phyloP scores from a whole-genome alignment of 805 yeast genomes.

The Candida oleophila region DNA sequence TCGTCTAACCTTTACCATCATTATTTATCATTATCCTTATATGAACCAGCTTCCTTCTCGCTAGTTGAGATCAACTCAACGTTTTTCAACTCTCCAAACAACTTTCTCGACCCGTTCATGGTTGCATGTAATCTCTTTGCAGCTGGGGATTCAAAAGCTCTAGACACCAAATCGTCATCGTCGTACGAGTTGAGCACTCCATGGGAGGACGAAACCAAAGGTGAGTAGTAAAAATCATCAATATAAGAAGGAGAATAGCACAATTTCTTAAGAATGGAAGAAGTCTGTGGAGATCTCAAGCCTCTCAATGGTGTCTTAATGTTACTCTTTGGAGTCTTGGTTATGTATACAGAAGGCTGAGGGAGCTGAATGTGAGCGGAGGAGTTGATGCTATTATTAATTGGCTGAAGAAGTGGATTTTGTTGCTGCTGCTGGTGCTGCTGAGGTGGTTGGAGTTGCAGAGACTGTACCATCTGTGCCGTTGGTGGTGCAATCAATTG shows the following conservation, averaged over 20 bases:
- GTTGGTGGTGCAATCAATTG: constrained; percentile 4
- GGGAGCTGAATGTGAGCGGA: constrained; percentile 7
- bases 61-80: constrained; percentile 8
- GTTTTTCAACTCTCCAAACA: constrained; percentile 19
- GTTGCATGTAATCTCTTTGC: constrained; percentile 8
- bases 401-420: too few relatives aligned
- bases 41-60: not conserved
- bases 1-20: not conserved
- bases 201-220: constrained; percentile 20
- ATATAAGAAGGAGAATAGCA: constrained; percentile 68
- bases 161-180: constrained; percentile 45
- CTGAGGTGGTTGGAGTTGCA: constrained; percentile 6
- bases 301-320: constrained; percentile 35
- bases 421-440: constrained; percentile 3
- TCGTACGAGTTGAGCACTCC: constrained; percentile 36
- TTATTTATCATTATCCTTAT: not conserved
- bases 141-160: constrained; percentile 36
- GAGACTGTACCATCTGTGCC: constrained; percentile 6
- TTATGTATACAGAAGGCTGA: constrained; percentile 9
- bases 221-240: constrained; percentile 64
- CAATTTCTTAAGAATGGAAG: constrained; percentile 47
- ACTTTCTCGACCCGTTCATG: constrained; percentile 11
- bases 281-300: constrained; percentile 40
- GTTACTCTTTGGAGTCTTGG: constrained; percentile 36
- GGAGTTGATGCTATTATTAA: constrained; percentile 2